Conservation (phyloP, 2,329 filamentous ascomycete species). For the Cercospora brassicicola region DNA sequence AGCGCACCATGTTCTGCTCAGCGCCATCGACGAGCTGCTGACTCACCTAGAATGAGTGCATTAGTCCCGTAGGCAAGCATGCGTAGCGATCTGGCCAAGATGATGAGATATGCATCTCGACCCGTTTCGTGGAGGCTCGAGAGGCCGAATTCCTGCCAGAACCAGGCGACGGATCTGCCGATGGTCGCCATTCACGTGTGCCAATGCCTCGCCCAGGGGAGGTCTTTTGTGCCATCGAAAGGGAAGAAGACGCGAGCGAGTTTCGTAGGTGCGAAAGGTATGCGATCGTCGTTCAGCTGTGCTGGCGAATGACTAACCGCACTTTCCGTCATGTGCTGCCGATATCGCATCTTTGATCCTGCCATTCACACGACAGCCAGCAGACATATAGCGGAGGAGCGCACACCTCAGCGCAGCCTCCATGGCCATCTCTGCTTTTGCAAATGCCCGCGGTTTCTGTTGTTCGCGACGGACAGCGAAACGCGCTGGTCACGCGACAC, state of each 20-base stretch:
- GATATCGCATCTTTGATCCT: constrained; percentile 5
- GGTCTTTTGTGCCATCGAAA: neutral
- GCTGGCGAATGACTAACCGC: constrained; percentile 1
- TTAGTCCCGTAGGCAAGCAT: constrained; percentile 40
- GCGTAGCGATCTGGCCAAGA: constrained; percentile 48
- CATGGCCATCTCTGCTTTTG: neutral
- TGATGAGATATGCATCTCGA: constrained; percentile 56
- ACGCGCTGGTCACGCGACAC: neutral
- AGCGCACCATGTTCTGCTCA: neutral
- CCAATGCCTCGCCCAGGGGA: constrained; percentile 13
- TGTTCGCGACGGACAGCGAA: neutral
- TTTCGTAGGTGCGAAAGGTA: neutral
- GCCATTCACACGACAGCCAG: neutral
- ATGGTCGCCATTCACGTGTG: constrained; percentile 26
- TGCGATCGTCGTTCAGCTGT: constrained; percentile 1
- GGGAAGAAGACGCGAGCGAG: neutral
- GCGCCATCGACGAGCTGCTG: neutral
- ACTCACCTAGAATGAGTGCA: constrained; percentile 34
- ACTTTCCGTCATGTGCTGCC: constrained; percentile 8
- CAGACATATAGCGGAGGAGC: neutral
- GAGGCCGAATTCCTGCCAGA: constrained; percentile 39
- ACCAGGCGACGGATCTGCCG: constrained; percentile 31
- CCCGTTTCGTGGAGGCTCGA: constrained; percentile 36
- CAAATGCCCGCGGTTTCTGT: neutral
- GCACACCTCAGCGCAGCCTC: neutral